Base-by-base conservation (phyloP, 352 stramenopile species). In the Globisporangium polare region DNA sequence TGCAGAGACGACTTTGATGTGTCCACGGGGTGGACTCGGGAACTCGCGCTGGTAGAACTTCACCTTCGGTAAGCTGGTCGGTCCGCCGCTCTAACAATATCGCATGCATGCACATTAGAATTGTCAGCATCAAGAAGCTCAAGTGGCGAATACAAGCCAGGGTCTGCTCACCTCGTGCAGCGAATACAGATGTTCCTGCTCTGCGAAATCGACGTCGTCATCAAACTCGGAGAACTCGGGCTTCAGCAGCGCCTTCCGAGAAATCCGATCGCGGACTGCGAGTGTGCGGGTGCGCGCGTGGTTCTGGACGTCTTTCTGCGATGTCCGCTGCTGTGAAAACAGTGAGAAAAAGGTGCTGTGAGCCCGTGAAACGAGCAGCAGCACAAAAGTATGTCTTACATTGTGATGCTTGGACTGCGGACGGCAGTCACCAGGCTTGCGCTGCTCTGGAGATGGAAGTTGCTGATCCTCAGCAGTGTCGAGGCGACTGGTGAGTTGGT, bases 41-140 rank as follows among this genome's bases (percentile, higher is more conserved):
- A 85, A 88, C 60, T 88, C 78, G 2, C 73, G 74, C 27, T 78
- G 45, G 46, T 86, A 86, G 10, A 15, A 24, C 20, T 75, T 73
- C 3, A 77, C 61, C 15, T 62, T 62, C 7, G 69, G 68, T 17
- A 76, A 59, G 37, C 54, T 67, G 9, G 31, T 54, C n/a, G 45
- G 29, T 45, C 26, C 17, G 26, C 53, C 39, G 10, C 8, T 62
- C 33, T 62, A 22, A 7, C 58, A 31, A 42, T 45, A 26, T 45
- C n/a, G 29, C 8, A 33, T 33, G 29, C 27, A 22, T 54, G 17
- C 17, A 20, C 13, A 45, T 9, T n/a, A 45, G 39, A 45, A n/a
- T 22, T 45, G 13, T 39, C 33, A 39, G 33, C 42, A 20, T 22
- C 39, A 22, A 45, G 5, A 53, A 53, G 29, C 29, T 33, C 2